phyloP scores from a whole-genome alignment of 169 alveolate genomes.

The Plasmodium gaboni region DNA sequence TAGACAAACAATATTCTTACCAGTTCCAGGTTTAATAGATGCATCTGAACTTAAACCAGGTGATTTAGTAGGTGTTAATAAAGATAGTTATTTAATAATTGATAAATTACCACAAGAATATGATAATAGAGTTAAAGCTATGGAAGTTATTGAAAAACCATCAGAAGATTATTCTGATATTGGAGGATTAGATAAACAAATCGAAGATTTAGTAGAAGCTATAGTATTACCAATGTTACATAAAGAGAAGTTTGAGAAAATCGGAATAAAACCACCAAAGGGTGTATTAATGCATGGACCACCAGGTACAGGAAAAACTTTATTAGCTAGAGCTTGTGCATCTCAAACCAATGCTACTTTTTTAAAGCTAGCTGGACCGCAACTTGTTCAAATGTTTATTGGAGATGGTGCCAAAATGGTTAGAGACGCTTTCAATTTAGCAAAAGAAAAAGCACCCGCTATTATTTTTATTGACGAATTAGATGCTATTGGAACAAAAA shows the following conservation, averaged over 20 bases:
- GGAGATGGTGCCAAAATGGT: constrained; percentile 99
- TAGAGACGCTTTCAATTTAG: constrained; percentile 99
- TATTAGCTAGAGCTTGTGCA: constrained; percentile 97
- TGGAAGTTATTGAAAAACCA: constrained; percentile 99
- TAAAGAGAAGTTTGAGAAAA: constrained; percentile 97
- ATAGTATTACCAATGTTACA: constrained; percentile 99
- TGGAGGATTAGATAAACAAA: constrained; percentile 99
- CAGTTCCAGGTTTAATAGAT: constrained; percentile 98
- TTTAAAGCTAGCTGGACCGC: constrained; percentile 99
- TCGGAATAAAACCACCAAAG: constrained; percentile 99
- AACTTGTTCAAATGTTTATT: constrained; percentile 99
- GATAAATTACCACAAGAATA: constrained; percentile 99
- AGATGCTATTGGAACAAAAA: constrained; percentile 98
- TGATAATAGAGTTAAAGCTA: constrained; percentile 99
- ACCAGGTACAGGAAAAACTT: constrained; percentile 98
- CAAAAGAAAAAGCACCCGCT: constrained; percentile 99
- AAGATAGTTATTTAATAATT: constrained; percentile 97
- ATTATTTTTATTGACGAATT: constrained; percentile 99
- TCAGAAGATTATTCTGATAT: constrained; percentile 99
- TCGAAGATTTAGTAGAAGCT: constrained; percentile 99
- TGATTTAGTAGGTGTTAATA: constrained; percentile 99
- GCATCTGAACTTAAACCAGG: constrained; percentile 94
- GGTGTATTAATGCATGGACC: constrained; percentile 99
- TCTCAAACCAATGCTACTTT: constrained; percentile 98
- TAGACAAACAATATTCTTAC: constrained; percentile 97